phyloP scores from a whole-genome alignment of 495 filamentous ascomycete genomes.

The Cenococcum geophilum region DNA sequence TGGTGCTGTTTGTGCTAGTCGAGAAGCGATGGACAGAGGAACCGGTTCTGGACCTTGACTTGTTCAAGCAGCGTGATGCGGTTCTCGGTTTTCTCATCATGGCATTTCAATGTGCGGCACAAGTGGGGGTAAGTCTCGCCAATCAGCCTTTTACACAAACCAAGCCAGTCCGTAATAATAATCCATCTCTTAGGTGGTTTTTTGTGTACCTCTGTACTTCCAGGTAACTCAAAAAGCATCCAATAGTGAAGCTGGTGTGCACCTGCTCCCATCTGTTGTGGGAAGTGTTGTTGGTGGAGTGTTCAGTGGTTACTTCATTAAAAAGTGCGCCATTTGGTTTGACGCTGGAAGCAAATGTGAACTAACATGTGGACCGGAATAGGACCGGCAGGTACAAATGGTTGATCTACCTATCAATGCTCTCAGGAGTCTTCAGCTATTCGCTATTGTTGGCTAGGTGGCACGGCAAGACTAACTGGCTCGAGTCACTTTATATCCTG shows the following conservation, averaged over 20 bases:
- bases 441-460: conserved; percentile 52
- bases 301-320: conserved; percentile 53
- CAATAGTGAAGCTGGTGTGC: conserved; percentile 52
- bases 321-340: conserved; percentile 29
- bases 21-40: conserved; percentile 50
- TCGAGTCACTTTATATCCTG: conserved; percentile 58
- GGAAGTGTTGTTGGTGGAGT: conserved; percentile 62
- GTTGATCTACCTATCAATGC: conserved; percentile 47
- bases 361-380: not conserved
- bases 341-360: no score
- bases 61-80: conserved; percentile 52
- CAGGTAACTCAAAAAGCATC: conserved; percentile 54
- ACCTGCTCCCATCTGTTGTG: conserved; percentile 58
- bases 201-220: conserved; percentile 62
- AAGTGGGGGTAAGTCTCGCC: conserved; percentile 46
- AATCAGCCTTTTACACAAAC: not conserved
- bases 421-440: conserved; percentile 49
- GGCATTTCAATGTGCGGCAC: conserved; percentile 50
- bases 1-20: conserved; percentile 43
- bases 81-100: conserved; percentile 50
- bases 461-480: conserved; percentile 54
- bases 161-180: not conserved
- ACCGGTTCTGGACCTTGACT: conserved; percentile 56
- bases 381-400: conserved; percentile 56
- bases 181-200: conserved; percentile 50